phyloP scores from a whole-genome alignment of 2,329 filamentous ascomycete genomes.

The Trichoderma arundinaceum region DNA sequence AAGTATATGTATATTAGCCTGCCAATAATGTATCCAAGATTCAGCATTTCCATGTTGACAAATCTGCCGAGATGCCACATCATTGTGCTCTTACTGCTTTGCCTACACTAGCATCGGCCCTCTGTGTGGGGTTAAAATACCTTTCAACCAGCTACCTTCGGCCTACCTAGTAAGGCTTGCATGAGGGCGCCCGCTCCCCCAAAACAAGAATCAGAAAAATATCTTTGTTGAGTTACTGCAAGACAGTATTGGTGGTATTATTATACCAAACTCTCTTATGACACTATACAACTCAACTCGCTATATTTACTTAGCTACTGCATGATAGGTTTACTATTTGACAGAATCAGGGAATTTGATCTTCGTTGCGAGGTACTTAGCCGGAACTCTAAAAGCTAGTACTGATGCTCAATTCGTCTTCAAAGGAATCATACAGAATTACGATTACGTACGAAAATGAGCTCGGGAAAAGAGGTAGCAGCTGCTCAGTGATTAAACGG shows the following conservation, averaged over 20 bases:
- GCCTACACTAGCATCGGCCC: neutral
- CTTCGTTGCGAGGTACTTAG: neutral
- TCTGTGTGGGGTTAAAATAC: neutral
- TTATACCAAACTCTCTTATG: too few relatives aligned
- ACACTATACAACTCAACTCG: too few relatives aligned
- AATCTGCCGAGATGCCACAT: neutral
- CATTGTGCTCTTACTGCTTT: neutral
- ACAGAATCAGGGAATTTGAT: too few relatives aligned
- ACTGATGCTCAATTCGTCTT: too few relatives aligned
- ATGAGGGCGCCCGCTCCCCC: neutral
- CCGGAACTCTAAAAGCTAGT: neutral
- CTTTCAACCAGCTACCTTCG: neutral
- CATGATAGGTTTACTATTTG: too few relatives aligned
- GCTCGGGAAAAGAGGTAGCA: neutral
- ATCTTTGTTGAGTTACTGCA: too few relatives aligned
- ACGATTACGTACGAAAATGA: neutral
- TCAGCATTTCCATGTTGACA: neutral
- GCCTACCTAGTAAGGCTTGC: neutral
- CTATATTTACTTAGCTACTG: too few relatives aligned
- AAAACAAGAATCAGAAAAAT: too few relatives aligned
- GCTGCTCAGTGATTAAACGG: neutral
- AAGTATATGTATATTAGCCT: conserved; percentile 9
- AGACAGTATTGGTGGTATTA: too few relatives aligned
- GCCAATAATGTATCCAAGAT: neutral
- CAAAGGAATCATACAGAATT: too few relatives aligned